Base-by-base conservation (phyloP, 495 filamentous ascomycete genomes). In the Penicillium atrosanguineum region DNA sequence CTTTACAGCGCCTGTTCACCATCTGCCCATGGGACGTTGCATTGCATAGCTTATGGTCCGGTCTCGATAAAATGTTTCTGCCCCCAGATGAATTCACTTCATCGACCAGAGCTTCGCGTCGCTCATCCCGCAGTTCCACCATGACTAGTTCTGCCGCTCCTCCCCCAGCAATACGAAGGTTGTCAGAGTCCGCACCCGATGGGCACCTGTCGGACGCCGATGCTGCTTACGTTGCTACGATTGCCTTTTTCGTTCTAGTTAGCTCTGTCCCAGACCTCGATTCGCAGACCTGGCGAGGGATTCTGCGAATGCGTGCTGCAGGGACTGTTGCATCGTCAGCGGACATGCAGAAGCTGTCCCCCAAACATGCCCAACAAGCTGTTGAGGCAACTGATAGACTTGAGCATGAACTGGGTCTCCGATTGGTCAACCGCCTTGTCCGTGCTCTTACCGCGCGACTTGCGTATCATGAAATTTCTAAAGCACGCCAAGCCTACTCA, bases 41-140 rank as follows among this genome's bases (percentile, higher is more conserved):
- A 0, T 84, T 90, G 46, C 81, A 91, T 58, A 90, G 87, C 53
- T 69, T 96, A 6, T 95, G 91, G 90, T 78, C 77, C 62, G 81
- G 86, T 7, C 65, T 86, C n/a, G 83, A 83, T 20, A 72, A 78
- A 34, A 69, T 93, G 12, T 93, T 90, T 62, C 72, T 78, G 21
- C 83, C 85, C 0, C 87, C 88, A 2, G 76, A 75, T 46, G 68
- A 79, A 18, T 74, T 90, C 14, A 67, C 72, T 15, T 58, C 60
- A 18, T 68, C 71, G 15, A 53, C 65, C 19, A 65, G 64, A 45
- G 58, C 52, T 14, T 69, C 68, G 4, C 72, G 75, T 20, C 68
- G 71, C 36, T 70, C 68, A 14, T 72, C 73, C 20, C 65, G 61
- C 31, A 65, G 67, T 38, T 72, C 68, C 6, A 68, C 61, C n/a